These are phyloP conservation scores for Venturia oleaginea DNA, from an alignment of 2,329 filamentous ascomycete genomes.

Conservation along the genomic window DNA sequence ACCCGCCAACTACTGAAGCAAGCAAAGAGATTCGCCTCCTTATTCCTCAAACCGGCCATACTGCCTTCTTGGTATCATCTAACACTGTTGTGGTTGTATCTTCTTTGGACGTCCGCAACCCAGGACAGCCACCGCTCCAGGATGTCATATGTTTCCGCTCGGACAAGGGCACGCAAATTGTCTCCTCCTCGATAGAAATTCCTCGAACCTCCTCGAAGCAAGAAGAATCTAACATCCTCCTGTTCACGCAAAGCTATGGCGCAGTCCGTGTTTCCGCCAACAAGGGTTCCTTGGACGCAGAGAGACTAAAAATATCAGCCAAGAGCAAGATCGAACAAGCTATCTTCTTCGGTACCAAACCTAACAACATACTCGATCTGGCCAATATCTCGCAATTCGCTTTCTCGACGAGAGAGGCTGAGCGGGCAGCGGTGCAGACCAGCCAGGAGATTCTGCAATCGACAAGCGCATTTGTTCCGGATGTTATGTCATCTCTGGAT, in stretches of 20 bases:
- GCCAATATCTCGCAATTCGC: constrained; percentile 52
- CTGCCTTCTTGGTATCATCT: constrained; percentile 74
- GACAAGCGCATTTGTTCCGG: constrained; percentile 63
- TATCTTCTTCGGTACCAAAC: constrained; percentile 78
- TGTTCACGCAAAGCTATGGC: constrained; percentile 50
- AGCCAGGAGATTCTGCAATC: constrained; percentile 78
- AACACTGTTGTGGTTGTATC: constrained; percentile 62
- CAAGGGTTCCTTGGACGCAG: constrained; percentile 53
- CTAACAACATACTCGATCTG: constrained; percentile 83
- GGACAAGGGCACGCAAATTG: constrained; percentile 39
- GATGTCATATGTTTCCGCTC: constrained; percentile 73
- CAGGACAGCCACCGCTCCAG: constrained; percentile 54
- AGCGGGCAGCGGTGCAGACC: constrained; percentile 65
- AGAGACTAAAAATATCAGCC: constrained; percentile 52
- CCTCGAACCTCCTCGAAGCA: constrained; percentile 16
- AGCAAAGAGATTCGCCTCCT: constrained; percentile 40
- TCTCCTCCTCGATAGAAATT: constrained; percentile 42
- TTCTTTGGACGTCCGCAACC: constrained; percentile 46
- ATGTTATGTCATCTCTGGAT: constrained; percentile 65
- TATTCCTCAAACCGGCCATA: constrained; percentile 67
- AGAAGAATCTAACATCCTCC: constrained; percentile 32
- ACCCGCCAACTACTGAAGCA: neutral
- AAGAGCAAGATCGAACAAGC: constrained; percentile 90
- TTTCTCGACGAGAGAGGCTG: constrained; percentile 62
- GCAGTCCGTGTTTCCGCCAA: constrained; percentile 46